phyloP scores from a whole-genome alignment of 2,329 filamentous ascomycete genomes.

The Penicillium sp. region DNA sequence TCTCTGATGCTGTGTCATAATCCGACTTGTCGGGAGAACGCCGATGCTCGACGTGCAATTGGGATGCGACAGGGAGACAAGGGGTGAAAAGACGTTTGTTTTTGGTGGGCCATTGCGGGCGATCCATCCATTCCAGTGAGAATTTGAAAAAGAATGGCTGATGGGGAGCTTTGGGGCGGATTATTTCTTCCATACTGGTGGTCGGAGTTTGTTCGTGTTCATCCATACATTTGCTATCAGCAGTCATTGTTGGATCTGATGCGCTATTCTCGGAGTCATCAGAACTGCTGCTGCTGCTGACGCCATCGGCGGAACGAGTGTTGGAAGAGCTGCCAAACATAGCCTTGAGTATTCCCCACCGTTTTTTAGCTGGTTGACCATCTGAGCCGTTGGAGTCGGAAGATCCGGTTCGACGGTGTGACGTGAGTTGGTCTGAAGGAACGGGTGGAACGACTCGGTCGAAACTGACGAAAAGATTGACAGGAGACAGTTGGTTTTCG shows the following conservation, averaged over 20 bases:
- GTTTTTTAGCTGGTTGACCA: conserved; percentile 35
- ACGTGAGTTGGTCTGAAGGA: conserved; percentile 32
- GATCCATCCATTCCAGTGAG: conserved; percentile 64
- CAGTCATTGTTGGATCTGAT: conserved; percentile 27
- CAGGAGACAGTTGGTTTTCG: conserved; percentile 60
- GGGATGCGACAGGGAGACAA: conserved; percentile 57
- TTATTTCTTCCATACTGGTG: conserved; percentile 25
- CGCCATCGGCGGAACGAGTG: conserved; percentile 46
- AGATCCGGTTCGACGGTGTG: conserved; percentile 39
- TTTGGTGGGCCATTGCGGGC: conserved; percentile 50
- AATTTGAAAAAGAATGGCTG: conserved; percentile 65
- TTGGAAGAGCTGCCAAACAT: conserved; percentile 50
- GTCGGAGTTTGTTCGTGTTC: conserved; percentile 25
- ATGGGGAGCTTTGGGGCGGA: conserved; percentile 46
- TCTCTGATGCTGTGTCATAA: conserved; percentile 28
- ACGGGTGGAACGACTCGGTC: conserved; percentile 56
- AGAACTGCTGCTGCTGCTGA: conserved; percentile 41
- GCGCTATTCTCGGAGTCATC: conserved; percentile 36
- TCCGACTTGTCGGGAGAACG: conserved; percentile 29
- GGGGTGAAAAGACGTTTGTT: conserved; percentile 57
- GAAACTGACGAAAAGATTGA: conserved; percentile 60
- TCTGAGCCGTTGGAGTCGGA: conserved; percentile 29
- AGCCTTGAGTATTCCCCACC: conserved; percentile 54
- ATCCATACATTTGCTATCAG: conserved; percentile 31
- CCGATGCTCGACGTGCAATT: conserved; percentile 51